Percentiles rank a stretch among this genome's conserved stretches.
Conservation (phyloP, 306 rosid genomes). For the Vicia faba region DNA sequence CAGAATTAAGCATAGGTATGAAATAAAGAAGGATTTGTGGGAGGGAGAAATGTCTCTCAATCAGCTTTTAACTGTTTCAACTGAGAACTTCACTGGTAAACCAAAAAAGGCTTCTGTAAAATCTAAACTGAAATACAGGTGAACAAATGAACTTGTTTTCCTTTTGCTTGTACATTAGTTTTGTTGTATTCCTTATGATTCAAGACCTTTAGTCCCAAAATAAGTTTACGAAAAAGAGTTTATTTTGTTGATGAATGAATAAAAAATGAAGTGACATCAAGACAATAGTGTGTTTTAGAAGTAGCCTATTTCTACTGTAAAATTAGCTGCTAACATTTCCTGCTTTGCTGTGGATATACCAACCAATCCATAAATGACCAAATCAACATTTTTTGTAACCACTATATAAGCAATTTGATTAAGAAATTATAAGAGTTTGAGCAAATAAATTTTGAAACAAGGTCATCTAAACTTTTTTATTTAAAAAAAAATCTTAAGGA, state of each 20-base stretch:
- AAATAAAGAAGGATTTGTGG: slow-evolving; percentile 41
- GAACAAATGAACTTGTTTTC: slow-evolving; percentile 20
- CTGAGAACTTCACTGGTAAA: slow-evolving; percentile 47
- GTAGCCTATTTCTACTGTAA: neutral
- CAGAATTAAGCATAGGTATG: slow-evolving; percentile 77
- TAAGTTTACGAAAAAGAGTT: neutral
- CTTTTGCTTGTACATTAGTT: slow-evolving; percentile 10
- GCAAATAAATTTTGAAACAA: too few relatives aligned
- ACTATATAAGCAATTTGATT: too few relatives aligned
- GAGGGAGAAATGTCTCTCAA: slow-evolving; percentile 65
- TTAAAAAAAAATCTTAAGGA: too few relatives aligned
- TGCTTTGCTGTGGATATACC: slow-evolving; percentile 25
- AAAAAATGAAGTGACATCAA: neutral
- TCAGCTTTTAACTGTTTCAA: slow-evolving; percentile 68
- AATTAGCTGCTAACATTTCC: slow-evolving; percentile 2
- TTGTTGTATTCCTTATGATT: slow-evolving; percentile 22
- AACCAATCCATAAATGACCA: neutral
- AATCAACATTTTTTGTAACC: too few relatives aligned
- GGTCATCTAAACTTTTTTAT: too few relatives aligned
- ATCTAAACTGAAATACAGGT: slow-evolving; percentile 35
- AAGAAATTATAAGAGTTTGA: too few relatives aligned
- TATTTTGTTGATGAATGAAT: neutral
- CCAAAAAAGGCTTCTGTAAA: slow-evolving; percentile 36
- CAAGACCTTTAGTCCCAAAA: neutral
- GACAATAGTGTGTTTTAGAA: slow-evolving; percentile 1